Evolutionary conservation across 257 asterid species (phyloP).

Genomic region (Scutellaria baicalensis): DNA sequence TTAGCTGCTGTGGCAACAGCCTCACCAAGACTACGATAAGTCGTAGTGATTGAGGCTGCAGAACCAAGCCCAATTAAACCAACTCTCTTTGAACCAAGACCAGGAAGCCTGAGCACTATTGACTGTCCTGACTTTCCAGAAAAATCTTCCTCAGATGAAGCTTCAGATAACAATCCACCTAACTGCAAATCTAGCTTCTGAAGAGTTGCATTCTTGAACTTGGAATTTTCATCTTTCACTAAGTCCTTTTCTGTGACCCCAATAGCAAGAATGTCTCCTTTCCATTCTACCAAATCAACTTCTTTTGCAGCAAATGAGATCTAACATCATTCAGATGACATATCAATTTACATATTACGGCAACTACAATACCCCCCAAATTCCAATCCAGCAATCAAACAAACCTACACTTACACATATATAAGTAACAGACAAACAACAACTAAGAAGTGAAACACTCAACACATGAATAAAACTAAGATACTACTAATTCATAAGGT

Average conservation of each 20-base stretch:
- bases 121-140: conserved; percentile 86
- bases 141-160: conserved; percentile 78
- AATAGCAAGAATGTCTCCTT: conserved; percentile 87
- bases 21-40: conserved; percentile 82
- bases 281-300: conserved; percentile 83
- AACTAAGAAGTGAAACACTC: neutral
- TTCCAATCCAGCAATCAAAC: neutral
- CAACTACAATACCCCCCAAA: neutral
- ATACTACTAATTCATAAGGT: neutral
- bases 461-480: neutral
- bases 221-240: conserved; percentile 66
- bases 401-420: neutral
- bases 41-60: conserved; percentile 30
- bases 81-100: conserved; percentile 73
- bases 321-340: conserved; percentile 27
- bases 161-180: conserved; percentile 74
- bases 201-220: conserved; percentile 64
- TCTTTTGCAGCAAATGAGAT: conserved; percentile 85
- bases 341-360: neutral
- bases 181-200: conserved; percentile 64
- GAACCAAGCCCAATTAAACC: conserved; percentile 83
- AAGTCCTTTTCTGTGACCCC: conserved; percentile 78
- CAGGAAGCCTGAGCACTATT: conserved; percentile 67
- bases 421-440: neutral
- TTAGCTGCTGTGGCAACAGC: conserved; percentile 89